Evolutionary conservation across 2,329 filamentous ascomycete species (phyloP).

Genomic region (Volutella citrinella): DNA sequence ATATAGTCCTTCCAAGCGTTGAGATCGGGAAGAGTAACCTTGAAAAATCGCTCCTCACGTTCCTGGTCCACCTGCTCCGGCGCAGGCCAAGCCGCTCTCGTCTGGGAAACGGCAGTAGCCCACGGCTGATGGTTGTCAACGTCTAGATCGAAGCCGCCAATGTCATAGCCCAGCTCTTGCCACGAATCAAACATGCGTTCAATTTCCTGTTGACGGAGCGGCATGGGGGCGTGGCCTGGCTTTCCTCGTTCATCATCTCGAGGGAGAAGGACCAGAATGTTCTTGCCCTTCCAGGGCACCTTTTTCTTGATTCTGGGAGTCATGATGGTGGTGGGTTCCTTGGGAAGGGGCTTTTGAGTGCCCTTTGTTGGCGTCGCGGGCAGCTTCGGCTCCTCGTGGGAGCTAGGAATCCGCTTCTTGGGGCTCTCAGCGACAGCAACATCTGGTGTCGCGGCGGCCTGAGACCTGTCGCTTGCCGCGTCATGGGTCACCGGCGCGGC

Average conservation of each 20-base stretch:
- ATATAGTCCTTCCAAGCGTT: slow-evolving; percentile 75
- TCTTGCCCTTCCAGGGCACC: slow-evolving; percentile 72
- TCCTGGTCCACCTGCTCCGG: slow-evolving; percentile 57
- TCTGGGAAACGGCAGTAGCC: slow-evolving; percentile 53
- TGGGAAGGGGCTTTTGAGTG: slow-evolving; percentile 34
- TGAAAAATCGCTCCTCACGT: slow-evolving; percentile 49
- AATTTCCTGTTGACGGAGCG: slow-evolving; percentile 55
- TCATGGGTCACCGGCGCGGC: slow-evolving; percentile 26
- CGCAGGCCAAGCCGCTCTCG: slow-evolving; percentile 65
- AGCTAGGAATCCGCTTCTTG: slow-evolving; percentile 15
- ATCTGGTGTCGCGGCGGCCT: slow-evolving; percentile 23
- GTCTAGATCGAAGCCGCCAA: slow-evolving; percentile 65
- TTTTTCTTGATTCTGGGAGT: slow-evolving; percentile 67
- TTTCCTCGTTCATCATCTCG: slow-evolving; percentile 64
- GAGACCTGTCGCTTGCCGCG: slow-evolving; percentile 24
- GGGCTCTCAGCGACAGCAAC: slow-evolving; percentile 23
- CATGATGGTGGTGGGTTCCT: slow-evolving; percentile 31
- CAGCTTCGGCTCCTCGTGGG: slow-evolving; percentile 27
- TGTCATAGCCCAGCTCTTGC: slow-evolving; percentile 67
- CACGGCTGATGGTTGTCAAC: slow-evolving; percentile 39
- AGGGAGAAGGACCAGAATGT: slow-evolving; percentile 68
- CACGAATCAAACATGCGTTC: slow-evolving; percentile 62
- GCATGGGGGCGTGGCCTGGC: slow-evolving; percentile 49
- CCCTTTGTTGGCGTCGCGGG: slow-evolving; percentile 35
- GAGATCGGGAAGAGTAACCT: slow-evolving; percentile 68